Conservation (phyloP, 75 land plant species). For the Selaginella tamariscina region DNA sequence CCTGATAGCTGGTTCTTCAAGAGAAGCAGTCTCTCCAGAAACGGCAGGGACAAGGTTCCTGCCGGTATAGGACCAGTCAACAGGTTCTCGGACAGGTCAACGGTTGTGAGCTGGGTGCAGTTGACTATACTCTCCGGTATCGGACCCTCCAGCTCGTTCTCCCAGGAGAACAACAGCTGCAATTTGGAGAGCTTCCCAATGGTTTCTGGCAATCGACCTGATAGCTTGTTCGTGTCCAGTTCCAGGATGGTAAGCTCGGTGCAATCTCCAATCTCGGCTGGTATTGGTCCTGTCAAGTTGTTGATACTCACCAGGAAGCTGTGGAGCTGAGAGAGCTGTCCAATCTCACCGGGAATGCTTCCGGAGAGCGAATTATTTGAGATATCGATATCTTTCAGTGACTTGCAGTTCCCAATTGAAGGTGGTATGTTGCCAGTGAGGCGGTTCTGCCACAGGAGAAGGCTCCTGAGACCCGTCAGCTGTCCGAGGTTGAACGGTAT, state of each 20-base stretch:
- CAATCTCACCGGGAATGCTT: background rate
- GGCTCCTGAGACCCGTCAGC: background rate
- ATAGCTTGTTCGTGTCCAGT: conserved; percentile 48
- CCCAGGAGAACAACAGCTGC: background rate
- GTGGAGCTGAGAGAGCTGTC: background rate
- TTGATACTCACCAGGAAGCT: conserved; percentile 1
- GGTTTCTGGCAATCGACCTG: background rate
- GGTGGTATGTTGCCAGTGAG: background rate
- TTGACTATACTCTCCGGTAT: background rate
- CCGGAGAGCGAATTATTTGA: background rate
- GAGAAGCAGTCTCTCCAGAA: background rate
- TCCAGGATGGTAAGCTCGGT: conserved; percentile 56
- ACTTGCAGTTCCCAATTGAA: background rate
- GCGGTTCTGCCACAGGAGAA: background rate
- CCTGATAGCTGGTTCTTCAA: background rate
- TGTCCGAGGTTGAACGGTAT: conserved; percentile 54
- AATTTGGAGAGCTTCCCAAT: background rate
- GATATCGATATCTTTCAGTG: background rate
- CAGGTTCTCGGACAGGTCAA: background rate
- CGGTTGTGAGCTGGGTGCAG: background rate
- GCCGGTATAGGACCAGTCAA: background rate
- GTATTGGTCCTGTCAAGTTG: background rate
- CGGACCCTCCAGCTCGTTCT: background rate
- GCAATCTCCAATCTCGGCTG: conserved; percentile 43
- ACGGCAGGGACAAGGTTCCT: background rate